A percentile compares a stretch with the other conserved stretches of the same genome.
phyloP scores from a whole-genome alignment of 2,329 filamentous ascomycete genomes.

The Neoascochyta sp. region DNA sequence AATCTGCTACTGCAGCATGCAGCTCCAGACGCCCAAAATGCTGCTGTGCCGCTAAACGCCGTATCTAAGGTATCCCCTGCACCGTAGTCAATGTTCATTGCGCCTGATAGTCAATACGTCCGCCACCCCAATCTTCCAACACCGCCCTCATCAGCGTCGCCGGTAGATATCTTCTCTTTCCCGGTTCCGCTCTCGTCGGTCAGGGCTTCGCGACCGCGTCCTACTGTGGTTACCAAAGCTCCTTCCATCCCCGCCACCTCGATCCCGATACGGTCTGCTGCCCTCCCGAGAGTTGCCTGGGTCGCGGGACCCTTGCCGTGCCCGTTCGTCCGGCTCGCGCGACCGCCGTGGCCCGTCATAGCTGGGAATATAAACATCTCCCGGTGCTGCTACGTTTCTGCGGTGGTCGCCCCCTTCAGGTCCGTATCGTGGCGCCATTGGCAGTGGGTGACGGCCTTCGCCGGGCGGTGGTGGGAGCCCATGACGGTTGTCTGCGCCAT shows the following conservation, averaged over 20 bases:
- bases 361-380: slow-evolving; percentile 47
- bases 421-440: slow-evolving; percentile 34
- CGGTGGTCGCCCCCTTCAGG: slow-evolving; percentile 20
- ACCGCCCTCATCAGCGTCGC: slow-evolving; percentile 4
- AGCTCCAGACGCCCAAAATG: too few species aligned
- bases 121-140: slow-evolving; percentile 1
- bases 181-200: slow-evolving; percentile 26
- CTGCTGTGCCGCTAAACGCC: too few species aligned
- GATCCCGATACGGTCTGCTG: slow-evolving; percentile 23
- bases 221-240: too few species aligned
- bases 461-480: slow-evolving; percentile 36
- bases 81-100: slow-evolving; percentile 5
- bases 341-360: slow-evolving; percentile 38
- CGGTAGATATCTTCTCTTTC: slow-evolving; percentile 31
- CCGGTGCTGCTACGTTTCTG: slow-evolving; percentile 19
- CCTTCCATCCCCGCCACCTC: slow-evolving; percentile 28
- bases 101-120: slow-evolving; percentile 2
- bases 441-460: slow-evolving; percentile 35
- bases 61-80: slow-evolving; percentile 10
- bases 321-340: slow-evolving; percentile 34
- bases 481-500: slow-evolving; percentile 20
- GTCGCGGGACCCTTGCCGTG: slow-evolving; percentile 30
- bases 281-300: slow-evolving; percentile 37
- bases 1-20: too few species aligned
- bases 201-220: slow-evolving; percentile 36